phyloP scores from a whole-genome alignment of 176 grass and related monocot genomes.

The Tillandsia leiboldiana region DNA sequence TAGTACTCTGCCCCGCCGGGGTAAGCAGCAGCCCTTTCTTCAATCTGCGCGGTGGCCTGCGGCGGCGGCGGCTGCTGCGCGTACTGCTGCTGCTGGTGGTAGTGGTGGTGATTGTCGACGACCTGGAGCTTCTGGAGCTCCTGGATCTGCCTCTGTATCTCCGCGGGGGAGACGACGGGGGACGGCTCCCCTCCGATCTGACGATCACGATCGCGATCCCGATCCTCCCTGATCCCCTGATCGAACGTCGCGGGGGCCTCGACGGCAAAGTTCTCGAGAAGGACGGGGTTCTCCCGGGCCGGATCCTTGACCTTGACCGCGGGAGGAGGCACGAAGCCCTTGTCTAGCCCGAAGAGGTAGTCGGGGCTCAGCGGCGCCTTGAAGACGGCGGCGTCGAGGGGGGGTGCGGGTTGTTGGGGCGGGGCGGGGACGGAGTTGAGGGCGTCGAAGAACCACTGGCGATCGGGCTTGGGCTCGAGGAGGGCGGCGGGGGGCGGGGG shows the following conservation, averaged over 20 bases:
- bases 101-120: constrained; percentile 33
- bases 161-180: constrained; percentile 32
- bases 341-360: constrained; percentile 74
- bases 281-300: constrained; percentile 19
- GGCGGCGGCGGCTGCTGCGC: constrained; percentile 16
- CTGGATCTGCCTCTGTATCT: constrained; percentile 65
- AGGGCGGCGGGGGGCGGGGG: constrained; percentile 30
- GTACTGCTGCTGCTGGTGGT: neutral
- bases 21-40: constrained; percentile 43
- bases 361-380: constrained; percentile 33
- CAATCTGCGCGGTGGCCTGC: constrained; percentile 20
- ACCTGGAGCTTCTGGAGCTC: constrained; percentile 62
- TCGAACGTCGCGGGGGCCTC: constrained; percentile 55
- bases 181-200: constrained; percentile 19
- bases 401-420: neutral
- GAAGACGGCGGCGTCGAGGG: constrained; percentile 23
- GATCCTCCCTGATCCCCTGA: constrained; percentile 21
- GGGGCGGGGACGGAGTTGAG: constrained; percentile 40
- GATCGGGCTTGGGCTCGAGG: constrained; percentile 48
- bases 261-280: constrained; percentile 32
- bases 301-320: constrained; percentile 73
- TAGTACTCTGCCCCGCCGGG: constrained; percentile 44
- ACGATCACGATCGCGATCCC: no score
- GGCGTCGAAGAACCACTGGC: constrained; percentile 71
- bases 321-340: constrained; percentile 60